These are phyloP conservation scores for Cryoendolithus antarcticus DNA, from an alignment of 2,329 filamentous ascomycete genomes.

Conservation along the genomic window DNA sequence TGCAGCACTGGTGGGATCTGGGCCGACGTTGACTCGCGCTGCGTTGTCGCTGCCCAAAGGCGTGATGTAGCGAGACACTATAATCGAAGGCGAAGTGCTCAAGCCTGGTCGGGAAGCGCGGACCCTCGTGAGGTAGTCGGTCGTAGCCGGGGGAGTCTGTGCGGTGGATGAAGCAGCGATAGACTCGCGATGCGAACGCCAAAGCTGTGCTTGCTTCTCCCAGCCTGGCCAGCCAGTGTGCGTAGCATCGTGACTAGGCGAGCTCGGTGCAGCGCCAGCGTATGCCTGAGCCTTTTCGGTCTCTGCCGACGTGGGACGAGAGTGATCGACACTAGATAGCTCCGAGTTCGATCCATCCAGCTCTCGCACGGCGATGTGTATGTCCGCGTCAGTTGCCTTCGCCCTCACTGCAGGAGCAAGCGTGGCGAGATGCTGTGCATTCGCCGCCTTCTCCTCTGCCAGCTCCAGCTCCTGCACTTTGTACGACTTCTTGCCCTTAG, in stretches of 20 bases:
- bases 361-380: constrained; percentile 4
- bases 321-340: constrained; percentile 6
- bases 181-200: constrained; percentile 18
- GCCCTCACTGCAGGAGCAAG: too few species aligned
- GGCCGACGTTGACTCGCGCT: constrained; percentile 7
- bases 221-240: constrained; percentile 16
- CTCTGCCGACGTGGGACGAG: constrained; percentile 3
- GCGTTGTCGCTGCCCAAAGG: constrained; percentile 13
- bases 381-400: neutral
- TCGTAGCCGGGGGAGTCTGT: too few species aligned
- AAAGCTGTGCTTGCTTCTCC: constrained; percentile 19
- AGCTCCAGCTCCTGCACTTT: too few species aligned
- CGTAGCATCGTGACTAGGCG: constrained; percentile 8
- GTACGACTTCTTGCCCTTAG: too few species aligned
- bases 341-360: constrained; percentile 7
- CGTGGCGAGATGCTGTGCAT: too few species aligned
- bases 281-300: too few species aligned
- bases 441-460: too few species aligned
- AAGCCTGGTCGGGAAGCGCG: too few species aligned
- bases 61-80: constrained; percentile 23
- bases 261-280: too few species aligned
- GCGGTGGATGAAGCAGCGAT: constrained; percentile 1
- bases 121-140: too few species aligned
- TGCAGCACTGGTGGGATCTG: constrained; percentile 8
- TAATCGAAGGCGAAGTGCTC: constrained; percentile 16